Evolutionary conservation across 129 eudicot species (phyloP), one percentile per base, ranked within the genome.

Genomic region (Scalesia atractyloides): DNA sequence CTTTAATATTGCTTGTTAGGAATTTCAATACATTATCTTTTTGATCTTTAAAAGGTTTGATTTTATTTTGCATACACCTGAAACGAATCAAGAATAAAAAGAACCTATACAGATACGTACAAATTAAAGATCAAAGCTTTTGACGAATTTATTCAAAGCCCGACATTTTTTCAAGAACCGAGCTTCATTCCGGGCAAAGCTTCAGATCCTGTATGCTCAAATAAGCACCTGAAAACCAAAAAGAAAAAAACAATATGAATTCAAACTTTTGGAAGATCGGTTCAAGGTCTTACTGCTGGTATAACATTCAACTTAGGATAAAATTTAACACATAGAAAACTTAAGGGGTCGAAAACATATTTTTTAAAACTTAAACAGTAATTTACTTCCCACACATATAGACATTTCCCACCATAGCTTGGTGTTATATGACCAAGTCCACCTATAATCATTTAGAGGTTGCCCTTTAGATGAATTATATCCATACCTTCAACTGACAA

Each of bases 361-460:
- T 64, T 64, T 2, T 37, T 64, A 54, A 78, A 9, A 44, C 26
- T 51, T 19, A 44, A 61, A 43, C 5, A 57, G 48, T 78, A 71
- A 50, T 71, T 71, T 70, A 78, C 51, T 77, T 54, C 69, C 76
- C 80, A 68, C 19, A 48, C 70, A 57, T 58, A 57, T 11, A 71
- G 12, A 37, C 59, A 17, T 65, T 54, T 58, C 74, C 73, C 79
- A 65, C 83, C 53, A 78, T 52, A 37, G 41, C 48, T 61, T 66
- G 68, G 81, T 75, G 73, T 63, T 54, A 65, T 66, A 33, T 66
- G 79, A 82, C 86, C 80, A 73, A 71, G 65, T 77, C 80, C 73
- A 69, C n/a, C 63, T 41, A 53, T 48, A 12, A 57, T 16, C 18
- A 14, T 33, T 43, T 49, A 44, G 70, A 54, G 52, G 57, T 39